These are phyloP conservation scores for Talaromyces sp. DNA, from an alignment of 2,329 filamentous ascomycete species.

Conservation along the genomic window DNA sequence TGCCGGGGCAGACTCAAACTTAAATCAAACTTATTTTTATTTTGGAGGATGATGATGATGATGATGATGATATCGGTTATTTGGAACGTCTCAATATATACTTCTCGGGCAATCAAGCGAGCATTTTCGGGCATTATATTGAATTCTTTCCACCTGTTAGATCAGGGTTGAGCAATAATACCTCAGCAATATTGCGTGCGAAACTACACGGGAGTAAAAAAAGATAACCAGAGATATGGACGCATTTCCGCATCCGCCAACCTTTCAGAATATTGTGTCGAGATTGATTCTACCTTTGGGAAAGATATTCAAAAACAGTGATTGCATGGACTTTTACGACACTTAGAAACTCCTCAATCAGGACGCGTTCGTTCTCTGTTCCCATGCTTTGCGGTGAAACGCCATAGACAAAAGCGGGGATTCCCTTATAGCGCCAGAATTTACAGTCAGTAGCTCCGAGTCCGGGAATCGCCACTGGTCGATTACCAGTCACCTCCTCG, in stretches of 20 bases:
- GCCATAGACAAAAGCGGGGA: slow-evolving; percentile 35
- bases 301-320: slow-evolving; percentile 2
- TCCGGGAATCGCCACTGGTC: slow-evolving; percentile 29
- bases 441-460: slow-evolving; percentile 40
- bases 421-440: slow-evolving; percentile 30
- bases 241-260: neutral
- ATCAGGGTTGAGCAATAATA: neutral
- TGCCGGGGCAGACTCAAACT: neutral
- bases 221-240: neutral
- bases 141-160: neutral
- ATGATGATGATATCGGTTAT: neutral
- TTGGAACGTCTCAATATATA: neutral
- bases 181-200: neutral
- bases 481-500: slow-evolving; percentile 17
- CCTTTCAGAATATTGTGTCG: neutral
- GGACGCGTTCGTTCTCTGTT: slow-evolving; percentile 1
- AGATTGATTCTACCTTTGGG: neutral
- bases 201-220: neutral
- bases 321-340: slow-evolving; percentile 4
- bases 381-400: slow-evolving; percentile 6
- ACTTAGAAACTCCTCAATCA: slow-evolving; percentile 6
- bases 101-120: neutral
- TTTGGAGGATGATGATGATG: neutral
- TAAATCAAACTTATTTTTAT: neutral
- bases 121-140: neutral